Conservation (phyloP, 1,139 yeast genomes). For the Chernovozyma sophiae-reginae region DNA sequence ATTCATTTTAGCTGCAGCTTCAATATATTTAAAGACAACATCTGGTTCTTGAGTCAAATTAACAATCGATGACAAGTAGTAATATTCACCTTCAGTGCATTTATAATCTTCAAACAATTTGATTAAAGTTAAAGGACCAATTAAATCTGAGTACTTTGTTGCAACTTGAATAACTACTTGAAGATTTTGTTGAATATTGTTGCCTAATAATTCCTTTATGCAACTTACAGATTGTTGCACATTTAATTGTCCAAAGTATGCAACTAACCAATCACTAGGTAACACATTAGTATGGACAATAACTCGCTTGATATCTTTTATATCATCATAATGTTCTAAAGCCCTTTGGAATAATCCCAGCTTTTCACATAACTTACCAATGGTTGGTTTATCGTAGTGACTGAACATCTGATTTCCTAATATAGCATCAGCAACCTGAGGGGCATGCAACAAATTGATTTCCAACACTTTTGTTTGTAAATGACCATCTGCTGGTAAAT, state of each 20-base stretch:
- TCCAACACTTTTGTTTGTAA: constrained; percentile 93
- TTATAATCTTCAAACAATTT: constrained; percentile 91
- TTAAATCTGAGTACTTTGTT: constrained; percentile 89
- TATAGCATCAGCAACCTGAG: constrained; percentile 99
- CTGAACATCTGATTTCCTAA: constrained; percentile 94
- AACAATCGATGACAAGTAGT: constrained; percentile 88
- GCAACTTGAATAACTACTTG: constrained; percentile 96
- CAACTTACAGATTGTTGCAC: constrained; percentile 92
- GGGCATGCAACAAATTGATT: constrained; percentile 90
- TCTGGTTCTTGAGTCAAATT: constrained; percentile 92
- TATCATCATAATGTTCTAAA: constrained; percentile 89
- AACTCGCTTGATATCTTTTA: constrained; percentile 93
- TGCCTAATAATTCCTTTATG: constrained; percentile 77
- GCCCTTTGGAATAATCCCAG: constrained; percentile 95
- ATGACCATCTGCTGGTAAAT: constrained; percentile 92
- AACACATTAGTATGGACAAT: constrained; percentile 82
- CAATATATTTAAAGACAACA: constrained; percentile 93
- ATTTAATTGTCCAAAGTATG: constrained; percentile 88
- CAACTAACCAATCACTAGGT: constrained; percentile 91
- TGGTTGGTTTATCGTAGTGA: constrained; percentile 90
- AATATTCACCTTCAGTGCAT: constrained; percentile 89
- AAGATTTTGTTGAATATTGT: constrained; percentile 80
- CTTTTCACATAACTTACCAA: constrained; percentile 90
- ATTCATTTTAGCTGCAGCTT: constrained; percentile 86
- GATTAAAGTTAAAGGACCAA: constrained; percentile 82